These are phyloP conservation scores for Osmanthus fragrans DNA, from an alignment of 257 asterid genomes.

Conservation along the genomic window DNA sequence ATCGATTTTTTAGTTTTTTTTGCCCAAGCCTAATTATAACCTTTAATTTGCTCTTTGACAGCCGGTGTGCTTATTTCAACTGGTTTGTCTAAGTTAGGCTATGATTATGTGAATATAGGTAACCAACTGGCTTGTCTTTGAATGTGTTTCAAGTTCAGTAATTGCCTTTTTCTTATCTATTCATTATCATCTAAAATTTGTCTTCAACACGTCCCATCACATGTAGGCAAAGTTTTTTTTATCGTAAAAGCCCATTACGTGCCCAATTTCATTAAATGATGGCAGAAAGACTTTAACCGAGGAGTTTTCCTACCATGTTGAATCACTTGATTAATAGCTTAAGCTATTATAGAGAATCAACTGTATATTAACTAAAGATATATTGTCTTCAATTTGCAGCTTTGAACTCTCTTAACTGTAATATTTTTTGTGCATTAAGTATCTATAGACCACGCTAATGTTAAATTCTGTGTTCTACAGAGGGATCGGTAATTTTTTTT, in stretches of 20 bases:
- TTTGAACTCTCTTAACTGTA: not conserved
- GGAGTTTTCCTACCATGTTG: too few relatives aligned
- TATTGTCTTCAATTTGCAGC: not conserved
- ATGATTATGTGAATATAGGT: slow-evolving; percentile 80
- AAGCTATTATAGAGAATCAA: not conserved
- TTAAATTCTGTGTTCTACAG: not conserved
- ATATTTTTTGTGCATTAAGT: not conserved
- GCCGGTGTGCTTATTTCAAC: slow-evolving; percentile 87
- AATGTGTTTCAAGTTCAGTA: not conserved
- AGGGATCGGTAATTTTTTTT: not conserved
- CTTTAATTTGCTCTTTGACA: slow-evolving; percentile 34
- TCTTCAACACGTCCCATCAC: not conserved
- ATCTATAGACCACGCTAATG: not conserved
- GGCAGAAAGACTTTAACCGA: too few relatives aligned
- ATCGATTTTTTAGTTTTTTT: too few relatives aligned
- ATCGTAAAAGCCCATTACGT: too few relatives aligned
- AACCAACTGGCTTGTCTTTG: slow-evolving; percentile 19
- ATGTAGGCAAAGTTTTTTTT: not conserved
- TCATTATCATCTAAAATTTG: not conserved
- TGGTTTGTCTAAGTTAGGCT: slow-evolving; percentile 87
- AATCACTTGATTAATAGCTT: not conserved
- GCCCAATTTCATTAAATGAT: not conserved
- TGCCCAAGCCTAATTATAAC: too few relatives aligned
- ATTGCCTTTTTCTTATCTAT: slow-evolving; percentile 16
- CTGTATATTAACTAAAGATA: too few relatives aligned